These are phyloP conservation scores for Alternaria viburni DNA, from an alignment of 2,329 filamentous ascomycete species.

Conservation along the genomic window DNA sequence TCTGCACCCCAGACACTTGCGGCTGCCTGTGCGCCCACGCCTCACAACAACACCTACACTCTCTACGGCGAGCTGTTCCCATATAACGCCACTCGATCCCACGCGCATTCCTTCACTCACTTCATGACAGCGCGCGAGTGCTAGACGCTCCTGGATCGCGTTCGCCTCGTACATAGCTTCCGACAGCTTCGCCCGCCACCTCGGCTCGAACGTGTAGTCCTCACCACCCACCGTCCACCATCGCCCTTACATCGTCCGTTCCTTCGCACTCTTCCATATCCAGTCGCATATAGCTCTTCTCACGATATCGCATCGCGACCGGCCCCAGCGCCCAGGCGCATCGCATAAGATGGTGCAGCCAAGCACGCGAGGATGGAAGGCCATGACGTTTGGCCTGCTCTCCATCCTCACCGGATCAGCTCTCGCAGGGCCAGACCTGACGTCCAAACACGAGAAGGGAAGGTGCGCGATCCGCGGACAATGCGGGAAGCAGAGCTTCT, in stretches of 20 bases:
- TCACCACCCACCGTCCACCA: not conserved
- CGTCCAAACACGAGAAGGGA: conserved; percentile 77
- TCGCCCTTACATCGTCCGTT: not conserved
- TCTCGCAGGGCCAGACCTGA: conserved; percentile 41
- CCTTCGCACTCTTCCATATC: not conserved
- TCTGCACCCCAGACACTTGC: conserved; percentile 17
- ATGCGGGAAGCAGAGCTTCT: conserved; percentile 89
- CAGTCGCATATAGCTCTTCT: not conserved
- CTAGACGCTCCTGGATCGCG: not conserved
- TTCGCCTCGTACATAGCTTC: not conserved
- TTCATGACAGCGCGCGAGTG: not conserved
- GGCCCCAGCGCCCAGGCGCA: conserved; percentile 20
- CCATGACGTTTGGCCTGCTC: conserved; percentile 35
- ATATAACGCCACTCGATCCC: not conserved
- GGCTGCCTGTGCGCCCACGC: conserved; percentile 16
- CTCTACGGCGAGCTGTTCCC: not conserved
- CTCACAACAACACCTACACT: conserved; percentile 5
- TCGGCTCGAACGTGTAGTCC: conserved; percentile 11
- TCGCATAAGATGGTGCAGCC: conserved; percentile 26
- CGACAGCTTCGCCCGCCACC: conserved; percentile 20
- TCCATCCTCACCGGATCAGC: conserved; percentile 36
- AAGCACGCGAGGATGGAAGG: conserved; percentile 31
- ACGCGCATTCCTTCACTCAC: not conserved
- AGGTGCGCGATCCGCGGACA: conserved; percentile 90
- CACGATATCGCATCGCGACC: not conserved